These are phyloP conservation scores for Agaricus blazei DNA, from an alignment of 768 basidiomycete species.

Conservation along the genomic window DNA sequence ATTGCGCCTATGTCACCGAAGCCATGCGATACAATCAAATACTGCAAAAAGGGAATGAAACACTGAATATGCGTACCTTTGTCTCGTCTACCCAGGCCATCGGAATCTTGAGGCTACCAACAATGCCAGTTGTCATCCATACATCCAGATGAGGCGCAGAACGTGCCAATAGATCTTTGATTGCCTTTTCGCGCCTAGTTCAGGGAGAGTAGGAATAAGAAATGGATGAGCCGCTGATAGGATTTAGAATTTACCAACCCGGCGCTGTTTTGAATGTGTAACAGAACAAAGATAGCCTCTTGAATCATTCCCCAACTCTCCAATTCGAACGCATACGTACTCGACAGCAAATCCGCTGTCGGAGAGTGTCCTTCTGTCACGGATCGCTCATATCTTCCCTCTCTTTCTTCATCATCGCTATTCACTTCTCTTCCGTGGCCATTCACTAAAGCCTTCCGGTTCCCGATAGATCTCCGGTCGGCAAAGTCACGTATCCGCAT, in stretches of 20 bases:
- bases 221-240: neutral
- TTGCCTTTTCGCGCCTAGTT: conserved; percentile 73
- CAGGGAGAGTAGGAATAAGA: neutral
- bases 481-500: conserved; percentile 82
- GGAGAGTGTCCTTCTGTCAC: conserved; percentile 71
- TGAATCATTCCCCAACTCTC: conserved; percentile 78
- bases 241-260: conserved; percentile 48
- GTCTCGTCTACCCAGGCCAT: conserved; percentile 87
- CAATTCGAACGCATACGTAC: conserved; percentile 81
- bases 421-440: conserved; percentile 16
- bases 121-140: conserved; percentile 66
- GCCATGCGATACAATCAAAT: neutral
- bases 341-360: conserved; percentile 77
- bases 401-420: conserved; percentile 32
- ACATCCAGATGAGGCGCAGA: conserved; percentile 63
- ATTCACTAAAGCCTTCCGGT: conserved; percentile 18
- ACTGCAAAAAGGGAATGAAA: neutral
- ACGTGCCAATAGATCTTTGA: conserved; percentile 76
- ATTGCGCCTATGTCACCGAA: conserved; percentile 49
- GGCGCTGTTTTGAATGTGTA: conserved; percentile 78
- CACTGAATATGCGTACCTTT: conserved; percentile 44
- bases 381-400: conserved; percentile 30
- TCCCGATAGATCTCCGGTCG: conserved; percentile 45
- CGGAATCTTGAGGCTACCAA: conserved; percentile 78
- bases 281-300: conserved; percentile 82